phyloP scores from a whole-genome alignment of 805 yeast species.

The Saccharomycopsis sp. region DNA sequence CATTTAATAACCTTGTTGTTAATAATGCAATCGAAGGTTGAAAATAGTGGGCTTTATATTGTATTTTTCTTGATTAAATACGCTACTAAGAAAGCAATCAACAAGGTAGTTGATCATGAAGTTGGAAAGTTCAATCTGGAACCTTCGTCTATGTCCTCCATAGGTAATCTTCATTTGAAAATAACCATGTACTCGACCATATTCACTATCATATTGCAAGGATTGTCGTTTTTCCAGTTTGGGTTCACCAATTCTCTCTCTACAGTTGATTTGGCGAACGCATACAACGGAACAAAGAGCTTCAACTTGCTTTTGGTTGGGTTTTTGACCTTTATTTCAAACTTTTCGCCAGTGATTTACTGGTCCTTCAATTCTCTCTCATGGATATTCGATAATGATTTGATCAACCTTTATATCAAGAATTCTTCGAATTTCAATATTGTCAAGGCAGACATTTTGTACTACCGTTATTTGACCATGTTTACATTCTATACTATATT shows the following conservation, averaged over 20 bases:
- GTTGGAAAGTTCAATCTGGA: slow-evolving; percentile 3
- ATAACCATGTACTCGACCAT: slow-evolving; percentile 23
- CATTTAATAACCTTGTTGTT: slow-evolving; percentile 37
- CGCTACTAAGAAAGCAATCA: slow-evolving; percentile 6
- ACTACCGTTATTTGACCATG: slow-evolving; percentile 32
- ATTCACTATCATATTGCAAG: slow-evolving; percentile 52
- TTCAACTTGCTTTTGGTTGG: slow-evolving; percentile 73
- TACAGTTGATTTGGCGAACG: slow-evolving; percentile 82
- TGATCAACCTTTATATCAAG: slow-evolving; percentile 19
- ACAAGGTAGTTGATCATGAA: slow-evolving; percentile 9
- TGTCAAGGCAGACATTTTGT: slow-evolving; percentile 32
- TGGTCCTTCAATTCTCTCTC: slow-evolving; percentile 49
- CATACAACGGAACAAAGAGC: slow-evolving; percentile 78
- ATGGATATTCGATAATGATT: slow-evolving; percentile 29
- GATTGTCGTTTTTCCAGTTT: slow-evolving; percentile 73
- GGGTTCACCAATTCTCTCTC: slow-evolving; percentile 93
- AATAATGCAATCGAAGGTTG: slow-evolving; percentile 48
- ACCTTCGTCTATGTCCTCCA: background rate
- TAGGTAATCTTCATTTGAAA: slow-evolving; percentile 17
- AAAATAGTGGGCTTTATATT: slow-evolving; percentile 49
- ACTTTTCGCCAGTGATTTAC: slow-evolving; percentile 78
- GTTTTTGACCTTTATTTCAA: slow-evolving; percentile 68
- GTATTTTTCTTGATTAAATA: slow-evolving; percentile 30
- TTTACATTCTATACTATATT: slow-evolving; percentile 53
- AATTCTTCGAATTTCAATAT: slow-evolving; percentile 20